phyloP scores from a whole-genome alignment of 2,329 filamentous ascomycete species.

The Ophiostoma piceae region DNA sequence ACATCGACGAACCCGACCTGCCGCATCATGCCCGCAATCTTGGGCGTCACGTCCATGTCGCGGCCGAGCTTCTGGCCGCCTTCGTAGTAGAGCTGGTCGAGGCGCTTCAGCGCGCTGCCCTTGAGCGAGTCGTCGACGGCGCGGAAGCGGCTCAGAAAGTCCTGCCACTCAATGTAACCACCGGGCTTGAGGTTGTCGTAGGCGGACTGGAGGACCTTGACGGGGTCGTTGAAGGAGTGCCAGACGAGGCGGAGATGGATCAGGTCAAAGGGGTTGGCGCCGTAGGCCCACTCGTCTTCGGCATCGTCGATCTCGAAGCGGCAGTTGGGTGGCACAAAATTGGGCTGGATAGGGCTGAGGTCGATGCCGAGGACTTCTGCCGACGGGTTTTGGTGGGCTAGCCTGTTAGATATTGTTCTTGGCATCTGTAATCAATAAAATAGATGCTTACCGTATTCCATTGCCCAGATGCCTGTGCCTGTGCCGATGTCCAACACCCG shows the following conservation, averaged over 20 bases:
- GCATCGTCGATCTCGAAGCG: conserved; percentile 61
- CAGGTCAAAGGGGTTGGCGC: conserved; percentile 49
- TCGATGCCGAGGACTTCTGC: conserved; percentile 44
- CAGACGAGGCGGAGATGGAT: conserved; percentile 47
- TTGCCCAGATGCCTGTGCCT: conserved; percentile 24
- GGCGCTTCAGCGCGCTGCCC: conserved; percentile 33
- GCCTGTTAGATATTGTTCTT: background rate
- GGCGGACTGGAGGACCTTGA: conserved; percentile 29
- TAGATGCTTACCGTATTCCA: conserved; percentile 24
- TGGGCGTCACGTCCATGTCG: conserved; percentile 33
- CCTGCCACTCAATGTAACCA: conserved; percentile 37
- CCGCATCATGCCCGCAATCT: conserved; percentile 31
- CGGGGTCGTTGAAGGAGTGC: conserved; percentile 26
- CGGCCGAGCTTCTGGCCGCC: conserved; percentile 32
- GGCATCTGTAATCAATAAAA: too few relatives aligned
- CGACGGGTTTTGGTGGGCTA: conserved; percentile 40
- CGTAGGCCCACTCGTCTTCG: conserved; percentile 45
- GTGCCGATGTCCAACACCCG: conserved; percentile 28
- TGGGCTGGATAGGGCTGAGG: conserved; percentile 48
- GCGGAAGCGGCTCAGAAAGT: conserved; percentile 34
- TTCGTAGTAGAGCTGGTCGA: conserved; percentile 32
- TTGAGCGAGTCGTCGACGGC: conserved; percentile 34
- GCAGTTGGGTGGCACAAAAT: conserved; percentile 55
- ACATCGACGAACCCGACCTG: conserved; percentile 34
- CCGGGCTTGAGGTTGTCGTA: conserved; percentile 35